phyloP scores from a whole-genome alignment of 345 rosid genomes.

The Hibiscus trionum region DNA sequence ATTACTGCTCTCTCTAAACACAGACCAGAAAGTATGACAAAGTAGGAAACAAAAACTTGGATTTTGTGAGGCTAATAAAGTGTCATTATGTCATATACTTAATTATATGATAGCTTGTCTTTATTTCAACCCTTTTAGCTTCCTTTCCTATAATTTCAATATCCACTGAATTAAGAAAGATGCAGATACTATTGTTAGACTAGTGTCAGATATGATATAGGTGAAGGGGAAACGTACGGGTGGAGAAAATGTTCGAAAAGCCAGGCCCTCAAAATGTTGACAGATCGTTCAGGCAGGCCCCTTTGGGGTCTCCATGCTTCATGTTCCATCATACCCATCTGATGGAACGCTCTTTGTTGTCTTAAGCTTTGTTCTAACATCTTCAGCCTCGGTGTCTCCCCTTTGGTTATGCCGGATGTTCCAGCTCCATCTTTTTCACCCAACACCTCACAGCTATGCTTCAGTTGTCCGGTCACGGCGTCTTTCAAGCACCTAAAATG shows the following conservation, averaged over 20 bases:
- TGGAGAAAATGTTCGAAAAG: slow-evolving; percentile 98
- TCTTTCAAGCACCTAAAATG: slow-evolving; percentile 95
- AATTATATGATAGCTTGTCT: background rate
- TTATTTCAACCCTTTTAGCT: background rate
- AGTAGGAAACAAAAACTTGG: slow-evolving; percentile 28
- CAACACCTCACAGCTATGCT: slow-evolving; percentile 64
- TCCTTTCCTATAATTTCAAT: background rate
- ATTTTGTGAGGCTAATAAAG: slow-evolving; percentile 29
- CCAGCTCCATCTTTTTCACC: slow-evolving; percentile 79
- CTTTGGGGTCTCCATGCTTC: slow-evolving; percentile 98
- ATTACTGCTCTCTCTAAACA: slow-evolving; percentile 12
- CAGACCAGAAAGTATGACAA: slow-evolving; percentile 22
- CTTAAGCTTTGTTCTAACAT: slow-evolving; percentile 79
- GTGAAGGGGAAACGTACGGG: slow-evolving; percentile 63
- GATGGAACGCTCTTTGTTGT: slow-evolving; percentile 87
- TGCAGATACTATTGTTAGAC: background rate
- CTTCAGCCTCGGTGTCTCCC: slow-evolving; percentile 84
- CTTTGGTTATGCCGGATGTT: slow-evolving; percentile 69
- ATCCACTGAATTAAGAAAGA: background rate
- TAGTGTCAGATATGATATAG: background rate
- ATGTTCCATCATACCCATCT: slow-evolving; percentile 95
- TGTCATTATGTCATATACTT: slow-evolving; percentile 9
- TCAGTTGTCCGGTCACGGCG: slow-evolving; percentile 61
- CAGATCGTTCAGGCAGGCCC: slow-evolving; percentile 95
- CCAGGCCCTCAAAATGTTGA: slow-evolving; percentile 89